Percentiles rank a stretch among this genome's conserved stretches.
These are phyloP conservation scores for Mesembryanthemum crystallinum DNA, from an alignment of 148 eudicot genomes.

Conservation along the genomic window DNA sequence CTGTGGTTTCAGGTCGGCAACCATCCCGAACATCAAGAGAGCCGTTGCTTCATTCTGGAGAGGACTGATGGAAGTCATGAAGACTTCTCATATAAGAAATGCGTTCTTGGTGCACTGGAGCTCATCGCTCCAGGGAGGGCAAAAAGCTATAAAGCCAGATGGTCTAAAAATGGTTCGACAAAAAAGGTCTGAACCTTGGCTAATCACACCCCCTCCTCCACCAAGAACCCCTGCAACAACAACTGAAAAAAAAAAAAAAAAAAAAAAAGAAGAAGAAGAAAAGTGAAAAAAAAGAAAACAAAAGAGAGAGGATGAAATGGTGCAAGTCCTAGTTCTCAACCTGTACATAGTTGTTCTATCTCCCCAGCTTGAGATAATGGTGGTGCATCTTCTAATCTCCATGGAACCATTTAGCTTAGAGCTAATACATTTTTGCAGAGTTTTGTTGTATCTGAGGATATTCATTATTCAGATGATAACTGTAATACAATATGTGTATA, in stretches of 20 bases:
- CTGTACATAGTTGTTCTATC: too few species aligned
- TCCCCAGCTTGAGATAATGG: too few species aligned
- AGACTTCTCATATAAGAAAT: constrained; percentile 83
- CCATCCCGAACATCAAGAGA: constrained; percentile 43
- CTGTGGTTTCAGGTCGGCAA: constrained; percentile 48
- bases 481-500: too few species aligned
- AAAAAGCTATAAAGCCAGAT: constrained; percentile 38
- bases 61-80: constrained; percentile 60
- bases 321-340: too few species aligned
- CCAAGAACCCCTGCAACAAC: too few species aligned
- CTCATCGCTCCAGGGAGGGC: constrained; percentile 55
- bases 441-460: background rate
- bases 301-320: too few species aligned
- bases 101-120: constrained; percentile 55
- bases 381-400: too few species aligned
- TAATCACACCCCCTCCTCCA: background rate
- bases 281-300: background rate
- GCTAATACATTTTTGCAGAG: background rate
- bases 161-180: constrained; percentile 36
- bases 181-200: constrained; percentile 17
- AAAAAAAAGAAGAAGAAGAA: background rate
- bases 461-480: background rate
- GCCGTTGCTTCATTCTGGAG: constrained; percentile 69
- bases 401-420: background rate
- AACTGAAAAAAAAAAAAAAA: too few species aligned